Conservation (phyloP, 768 basidiomycete species). For the Rhodosporidiobolus odoratus region DNA sequence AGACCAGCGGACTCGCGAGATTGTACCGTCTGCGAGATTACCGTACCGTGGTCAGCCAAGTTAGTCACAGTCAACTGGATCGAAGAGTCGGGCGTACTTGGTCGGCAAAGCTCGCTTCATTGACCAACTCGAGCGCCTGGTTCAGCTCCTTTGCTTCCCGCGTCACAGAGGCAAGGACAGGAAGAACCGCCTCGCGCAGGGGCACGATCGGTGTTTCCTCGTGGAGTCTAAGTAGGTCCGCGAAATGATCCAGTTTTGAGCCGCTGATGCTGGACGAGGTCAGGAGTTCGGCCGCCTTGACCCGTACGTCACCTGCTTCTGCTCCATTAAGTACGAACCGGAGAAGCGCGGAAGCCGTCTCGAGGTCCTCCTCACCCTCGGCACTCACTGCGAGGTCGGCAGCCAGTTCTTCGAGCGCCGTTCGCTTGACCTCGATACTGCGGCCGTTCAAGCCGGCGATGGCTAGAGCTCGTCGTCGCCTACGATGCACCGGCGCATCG, state of each 20-base stretch:
- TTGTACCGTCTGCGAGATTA: conserved; percentile 22
- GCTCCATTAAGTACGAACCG: not conserved
- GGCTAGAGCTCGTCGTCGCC: not conserved
- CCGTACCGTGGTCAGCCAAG: not conserved
- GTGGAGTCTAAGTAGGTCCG: not conserved
- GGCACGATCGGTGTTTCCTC: conserved; percentile 15
- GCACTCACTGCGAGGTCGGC: not conserved
- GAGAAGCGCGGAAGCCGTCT: not conserved
- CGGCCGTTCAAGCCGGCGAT: conserved; percentile 3
- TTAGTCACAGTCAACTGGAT: not conserved
- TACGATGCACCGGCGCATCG: not conserved
- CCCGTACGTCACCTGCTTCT: conserved; percentile 22
- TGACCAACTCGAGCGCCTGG: not conserved
- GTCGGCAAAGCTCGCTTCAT: not conserved
- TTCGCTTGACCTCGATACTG: conserved; percentile 26
- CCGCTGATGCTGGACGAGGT: not conserved
- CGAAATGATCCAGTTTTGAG: not conserved
- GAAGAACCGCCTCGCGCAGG: conserved; percentile 27
- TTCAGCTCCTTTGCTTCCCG: not conserved
- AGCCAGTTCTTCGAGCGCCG: not conserved
- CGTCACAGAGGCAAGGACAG: conserved; percentile 9
- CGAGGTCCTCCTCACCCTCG: not conserved
- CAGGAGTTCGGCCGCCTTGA: conserved; percentile 19
- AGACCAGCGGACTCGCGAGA: conserved; percentile 27
- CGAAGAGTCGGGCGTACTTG: conserved; percentile 17